Evolutionary conservation across 2,329 filamentous ascomycete genomes (phyloP), one percentile per base, ranked within the genome.

Genomic region (Sordariomycetes sp.): DNA sequence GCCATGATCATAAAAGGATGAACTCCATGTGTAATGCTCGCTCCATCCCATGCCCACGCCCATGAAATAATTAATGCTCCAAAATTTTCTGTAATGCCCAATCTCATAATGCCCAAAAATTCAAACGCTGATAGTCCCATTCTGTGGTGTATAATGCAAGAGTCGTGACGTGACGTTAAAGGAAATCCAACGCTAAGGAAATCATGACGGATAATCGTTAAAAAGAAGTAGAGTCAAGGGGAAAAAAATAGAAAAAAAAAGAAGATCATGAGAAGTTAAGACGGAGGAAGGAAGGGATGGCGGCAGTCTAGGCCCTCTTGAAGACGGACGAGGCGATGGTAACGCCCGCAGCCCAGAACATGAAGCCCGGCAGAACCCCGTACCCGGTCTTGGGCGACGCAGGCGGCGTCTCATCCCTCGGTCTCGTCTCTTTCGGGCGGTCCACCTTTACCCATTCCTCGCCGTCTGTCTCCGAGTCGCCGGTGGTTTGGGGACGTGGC

Each of bases 21-120:
- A 56, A 56, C 54, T 56, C 54, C 54, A 15, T 32, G 54, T 39
- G 54, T 39, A 56, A 56, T 56, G 54, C 54, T 56, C 54, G 54
- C 54, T 56, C 13, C 20, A 32, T 42, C 28, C 54, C 39, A 48
- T 24, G 17, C 25, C 24, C 48, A 48, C 50, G 25, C 54, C 25
- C 2, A 56, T 50, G 25, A 32, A 32, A 32, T 32, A 32, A 32
- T 8, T 3, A 55, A 42, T 54, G 28, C 35, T 54, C 20, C 20
- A 17, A 17, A 22, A 22, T 24, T 28, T 28, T 35, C 36, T 24
- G 17, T 24, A 10, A 22, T 12, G 10, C n/a, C n/a, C 3, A 50
- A 24, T 24, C 45, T 24, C 45, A 22, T 24, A 22, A 24, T 50
- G 22, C 4, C 45, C 45, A 50, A 32, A 32, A 32, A 32, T 32